These are phyloP conservation scores for Coemansia sp. DNA, from an alignment of 192 early-diverging fungal genomes.

Conservation along the genomic window DNA sequence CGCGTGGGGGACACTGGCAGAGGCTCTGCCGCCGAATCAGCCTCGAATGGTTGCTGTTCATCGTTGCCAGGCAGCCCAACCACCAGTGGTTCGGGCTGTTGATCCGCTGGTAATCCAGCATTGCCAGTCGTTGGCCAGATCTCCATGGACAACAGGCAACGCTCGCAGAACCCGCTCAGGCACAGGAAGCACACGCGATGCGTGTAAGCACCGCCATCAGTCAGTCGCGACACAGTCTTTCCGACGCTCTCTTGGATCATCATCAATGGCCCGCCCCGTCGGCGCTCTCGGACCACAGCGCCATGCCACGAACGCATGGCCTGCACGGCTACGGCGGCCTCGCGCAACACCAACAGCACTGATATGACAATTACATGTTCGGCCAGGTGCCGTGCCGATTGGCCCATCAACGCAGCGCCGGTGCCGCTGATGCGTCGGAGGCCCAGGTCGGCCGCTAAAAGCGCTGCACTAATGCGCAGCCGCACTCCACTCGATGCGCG, in stretches of 20 bases:
- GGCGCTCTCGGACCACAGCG: constrained; percentile 35
- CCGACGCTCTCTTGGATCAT: neutral
- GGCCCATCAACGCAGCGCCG: neutral
- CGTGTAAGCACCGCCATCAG: constrained; percentile 4
- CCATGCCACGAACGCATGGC: constrained; percentile 41
- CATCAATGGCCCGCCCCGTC: constrained; percentile 18
- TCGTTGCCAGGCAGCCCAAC: neutral
- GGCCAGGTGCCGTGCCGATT: constrained; percentile 12
- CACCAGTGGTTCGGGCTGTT: neutral
- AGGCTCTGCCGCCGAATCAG: neutral
- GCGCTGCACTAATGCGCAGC: neutral
- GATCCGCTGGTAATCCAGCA: neutral
- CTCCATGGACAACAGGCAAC: constrained; percentile 42
- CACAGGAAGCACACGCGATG: constrained; percentile 49
- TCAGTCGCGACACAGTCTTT: neutral
- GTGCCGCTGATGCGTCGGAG: constrained; percentile 2
- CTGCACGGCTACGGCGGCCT: constrained; percentile 24
- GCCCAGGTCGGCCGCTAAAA: neutral
- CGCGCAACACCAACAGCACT: constrained; percentile 20
- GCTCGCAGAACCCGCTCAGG: constrained; percentile 43
- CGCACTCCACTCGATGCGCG: neutral
- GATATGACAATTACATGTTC: constrained; percentile 21
- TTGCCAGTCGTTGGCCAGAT: constrained; percentile 36
- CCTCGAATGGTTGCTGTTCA: neutral
- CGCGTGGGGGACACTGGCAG: neutral